These are phyloP conservation scores for Phaeotremella fagi DNA, from an alignment of 768 basidiomycete genomes.

Conservation along the genomic window DNA sequence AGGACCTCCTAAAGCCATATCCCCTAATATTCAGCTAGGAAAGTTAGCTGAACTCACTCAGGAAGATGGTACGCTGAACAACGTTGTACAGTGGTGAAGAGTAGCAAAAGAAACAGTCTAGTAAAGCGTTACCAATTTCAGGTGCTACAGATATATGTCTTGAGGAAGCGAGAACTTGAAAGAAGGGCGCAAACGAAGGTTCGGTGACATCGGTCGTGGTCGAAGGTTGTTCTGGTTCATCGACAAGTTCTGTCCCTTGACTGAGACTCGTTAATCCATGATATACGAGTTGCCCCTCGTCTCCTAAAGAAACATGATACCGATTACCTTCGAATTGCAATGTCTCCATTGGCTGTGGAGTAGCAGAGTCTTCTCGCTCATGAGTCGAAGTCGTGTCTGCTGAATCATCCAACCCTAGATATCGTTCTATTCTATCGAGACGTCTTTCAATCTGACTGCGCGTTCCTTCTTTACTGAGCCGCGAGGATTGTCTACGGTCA, in stretches of 20 bases:
- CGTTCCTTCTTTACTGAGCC: not conserved
- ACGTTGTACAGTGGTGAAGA: constrained; percentile 4
- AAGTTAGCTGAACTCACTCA: not conserved
- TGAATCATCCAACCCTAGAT: not conserved
- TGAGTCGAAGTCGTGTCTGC: constrained; percentile 5
- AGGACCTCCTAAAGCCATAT: constrained; percentile 13
- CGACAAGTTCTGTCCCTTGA: not conserved
- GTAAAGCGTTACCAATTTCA: constrained; percentile 11
- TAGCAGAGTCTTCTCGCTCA: not conserved
- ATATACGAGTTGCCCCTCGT: not conserved
- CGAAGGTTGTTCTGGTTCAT: not conserved
- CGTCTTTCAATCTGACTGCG: too few species aligned
- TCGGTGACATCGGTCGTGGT: not conserved
- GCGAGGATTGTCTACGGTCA: not conserved
- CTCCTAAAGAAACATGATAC: not conserved
- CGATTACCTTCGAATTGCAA: constrained; percentile 1
- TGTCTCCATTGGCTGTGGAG: not conserved
- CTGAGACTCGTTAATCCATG: constrained; percentile 4
- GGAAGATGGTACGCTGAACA: constrained; percentile 6
- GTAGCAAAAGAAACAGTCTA: constrained; percentile 9
- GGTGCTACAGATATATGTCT: constrained; percentile 18
- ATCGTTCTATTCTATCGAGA: not conserved
- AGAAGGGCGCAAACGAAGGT: constrained; percentile 6
- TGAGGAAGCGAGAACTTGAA: constrained; percentile 9
- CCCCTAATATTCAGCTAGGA: not conserved